These are phyloP conservation scores for Globisporangium ultimum DNA, from an alignment of 352 stramenopile genomes.

Conservation along the genomic window DNA sequence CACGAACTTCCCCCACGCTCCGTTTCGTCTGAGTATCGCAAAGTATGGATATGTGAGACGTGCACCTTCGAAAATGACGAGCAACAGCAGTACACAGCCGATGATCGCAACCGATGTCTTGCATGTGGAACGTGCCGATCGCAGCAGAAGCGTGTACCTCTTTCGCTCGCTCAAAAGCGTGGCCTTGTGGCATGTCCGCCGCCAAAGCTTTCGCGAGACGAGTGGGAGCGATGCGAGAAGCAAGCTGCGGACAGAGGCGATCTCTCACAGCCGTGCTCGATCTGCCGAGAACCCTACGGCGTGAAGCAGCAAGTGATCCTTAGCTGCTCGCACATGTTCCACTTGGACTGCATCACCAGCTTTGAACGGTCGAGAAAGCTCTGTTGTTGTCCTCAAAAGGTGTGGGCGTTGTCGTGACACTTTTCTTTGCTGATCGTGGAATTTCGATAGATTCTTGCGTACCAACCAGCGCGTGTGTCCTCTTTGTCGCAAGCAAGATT, in stretches of 20 bases:
- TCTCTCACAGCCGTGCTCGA: slow-evolving; percentile 66
- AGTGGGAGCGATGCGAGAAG: slow-evolving; percentile 74
- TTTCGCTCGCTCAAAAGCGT: slow-evolving; percentile 69
- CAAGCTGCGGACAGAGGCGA: slow-evolving; percentile 64
- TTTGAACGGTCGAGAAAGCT: slow-evolving; percentile 49
- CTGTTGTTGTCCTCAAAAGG: background rate
- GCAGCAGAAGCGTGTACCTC: slow-evolving; percentile 23
- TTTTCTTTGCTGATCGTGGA: background rate
- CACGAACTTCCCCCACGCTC: background rate
- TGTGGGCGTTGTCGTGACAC: background rate
- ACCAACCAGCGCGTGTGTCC: slow-evolving; percentile 78
- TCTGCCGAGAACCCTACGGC: slow-evolving; percentile 75
- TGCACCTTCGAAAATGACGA: slow-evolving; percentile 81
- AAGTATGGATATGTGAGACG: slow-evolving; percentile 73
- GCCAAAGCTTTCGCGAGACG: slow-evolving; percentile 55
- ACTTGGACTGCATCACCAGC: slow-evolving; percentile 73
- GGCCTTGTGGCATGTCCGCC: slow-evolving; percentile 53
- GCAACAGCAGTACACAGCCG: slow-evolving; percentile 7
- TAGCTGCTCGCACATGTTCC: slow-evolving; percentile 87
- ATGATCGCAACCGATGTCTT: slow-evolving; percentile 33
- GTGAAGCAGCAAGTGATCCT: slow-evolving; percentile 77
- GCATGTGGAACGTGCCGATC: slow-evolving; percentile 37
- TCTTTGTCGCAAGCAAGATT: slow-evolving; percentile 81
- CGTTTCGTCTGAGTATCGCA: slow-evolving; percentile 29
- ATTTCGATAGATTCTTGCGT: slow-evolving; percentile 49